Percentiles rank a stretch among this genome's conserved stretches.
phyloP scores from a whole-genome alignment of 2,329 filamentous ascomycete species.

The Didymellaceae sp. region DNA sequence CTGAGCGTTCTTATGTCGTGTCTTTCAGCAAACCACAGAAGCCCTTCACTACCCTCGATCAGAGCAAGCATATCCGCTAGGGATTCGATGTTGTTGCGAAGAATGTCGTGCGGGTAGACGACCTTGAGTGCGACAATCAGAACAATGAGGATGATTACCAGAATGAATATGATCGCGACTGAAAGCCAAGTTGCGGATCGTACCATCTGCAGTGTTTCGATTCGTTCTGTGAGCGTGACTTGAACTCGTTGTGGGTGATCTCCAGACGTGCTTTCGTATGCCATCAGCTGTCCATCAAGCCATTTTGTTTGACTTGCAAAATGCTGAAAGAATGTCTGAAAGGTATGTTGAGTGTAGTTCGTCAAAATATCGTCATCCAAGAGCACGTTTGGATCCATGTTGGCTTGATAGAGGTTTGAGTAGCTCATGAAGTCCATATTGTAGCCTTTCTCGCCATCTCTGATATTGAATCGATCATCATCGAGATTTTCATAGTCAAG shows the following conservation, averaged over 20 bases:
- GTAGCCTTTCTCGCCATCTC: slow-evolving; percentile 23
- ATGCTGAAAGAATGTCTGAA: slow-evolving; percentile 38
- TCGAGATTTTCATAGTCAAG: slow-evolving; percentile 4
- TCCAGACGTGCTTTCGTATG: slow-evolving; percentile 22
- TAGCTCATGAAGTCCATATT: slow-evolving; percentile 42
- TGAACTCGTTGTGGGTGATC: neutral
- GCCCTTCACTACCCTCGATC: slow-evolving; percentile 14
- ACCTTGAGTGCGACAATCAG: slow-evolving; percentile 11
- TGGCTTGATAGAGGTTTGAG: slow-evolving; percentile 26
- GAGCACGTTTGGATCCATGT: slow-evolving; percentile 21
- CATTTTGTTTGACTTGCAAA: neutral
- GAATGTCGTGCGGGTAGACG: slow-evolving; percentile 1
- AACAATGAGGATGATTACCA: slow-evolving; percentile 11
- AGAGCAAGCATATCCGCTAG: slow-evolving; percentile 19
- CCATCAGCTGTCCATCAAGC: slow-evolving; percentile 1
- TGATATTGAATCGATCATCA: slow-evolving; percentile 26
- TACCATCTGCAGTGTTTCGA: slow-evolving; percentile 16
- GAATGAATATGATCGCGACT: slow-evolving; percentile 11
- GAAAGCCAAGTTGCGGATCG: slow-evolving; percentile 18
- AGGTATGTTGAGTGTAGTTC: slow-evolving; percentile 22
- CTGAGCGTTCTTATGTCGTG: neutral
- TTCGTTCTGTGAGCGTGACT: slow-evolving; percentile 2
- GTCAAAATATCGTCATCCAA: slow-evolving; percentile 15
- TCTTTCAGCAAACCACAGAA: slow-evolving; percentile 8
- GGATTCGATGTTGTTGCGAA: slow-evolving; percentile 11